Conservation (phyloP, 495 filamentous ascomycete species). For the Penicillium lividum region DNA sequence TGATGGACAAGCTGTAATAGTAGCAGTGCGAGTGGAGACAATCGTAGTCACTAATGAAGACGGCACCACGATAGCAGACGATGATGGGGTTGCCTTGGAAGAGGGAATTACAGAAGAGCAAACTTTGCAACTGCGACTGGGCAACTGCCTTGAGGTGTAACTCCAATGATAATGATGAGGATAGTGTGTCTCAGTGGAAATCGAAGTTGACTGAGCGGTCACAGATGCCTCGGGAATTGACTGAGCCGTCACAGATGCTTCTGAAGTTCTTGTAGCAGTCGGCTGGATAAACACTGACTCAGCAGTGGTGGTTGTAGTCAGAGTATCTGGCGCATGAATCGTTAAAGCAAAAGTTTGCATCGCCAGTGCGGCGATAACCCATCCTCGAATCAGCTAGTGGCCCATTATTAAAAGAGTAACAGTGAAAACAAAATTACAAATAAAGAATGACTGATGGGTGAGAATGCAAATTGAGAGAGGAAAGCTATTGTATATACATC, state of each 20-base stretch:
- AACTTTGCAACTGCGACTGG: constrained; percentile 7
- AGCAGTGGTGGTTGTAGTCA: not conserved
- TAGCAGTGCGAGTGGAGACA: constrained; percentile 1
- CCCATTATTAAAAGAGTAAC: constrained; percentile 7
- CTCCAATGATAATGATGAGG: constrained; percentile 2
- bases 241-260: not conserved
- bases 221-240: not conserved
- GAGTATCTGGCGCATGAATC: too few species aligned
- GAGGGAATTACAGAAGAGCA: constrained; percentile 3
- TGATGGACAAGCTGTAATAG: constrained; percentile 1
- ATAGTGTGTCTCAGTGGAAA: too few species aligned
- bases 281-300: not conserved
- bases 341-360: not conserved
- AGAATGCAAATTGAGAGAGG: not conserved
- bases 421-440: not conserved
- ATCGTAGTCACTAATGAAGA: constrained; percentile 3
- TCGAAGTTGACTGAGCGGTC: not conserved
- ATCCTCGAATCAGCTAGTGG: constrained; percentile 7
- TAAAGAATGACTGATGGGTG: not conserved
- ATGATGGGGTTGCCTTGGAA: not conserved
- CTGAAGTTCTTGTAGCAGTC: too few species aligned
- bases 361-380: constrained; percentile 6
- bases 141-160: not conserved
- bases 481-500: constrained; percentile 5
- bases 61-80: constrained; percentile 5